Percentiles rank a stretch among this genome's conserved stretches.
Conservation (phyloP, 2,329 filamentous ascomycete genomes). For the Diplodia seriata region DNA sequence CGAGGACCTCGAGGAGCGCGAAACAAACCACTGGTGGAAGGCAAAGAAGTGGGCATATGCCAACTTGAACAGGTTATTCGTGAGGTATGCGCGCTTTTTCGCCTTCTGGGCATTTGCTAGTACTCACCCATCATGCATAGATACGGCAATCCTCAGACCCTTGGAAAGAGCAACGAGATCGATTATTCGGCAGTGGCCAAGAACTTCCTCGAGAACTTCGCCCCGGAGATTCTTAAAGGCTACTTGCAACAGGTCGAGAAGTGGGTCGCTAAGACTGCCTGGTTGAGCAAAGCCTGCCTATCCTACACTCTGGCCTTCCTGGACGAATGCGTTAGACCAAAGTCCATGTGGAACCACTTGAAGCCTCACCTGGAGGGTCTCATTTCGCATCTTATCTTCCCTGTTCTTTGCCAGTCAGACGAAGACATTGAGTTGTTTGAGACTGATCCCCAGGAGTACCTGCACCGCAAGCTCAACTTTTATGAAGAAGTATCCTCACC, state of each 20-base stretch:
- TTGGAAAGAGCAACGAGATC: slow-evolving; percentile 75
- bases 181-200: slow-evolving; percentile 85
- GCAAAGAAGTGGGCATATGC: slow-evolving; percentile 99
- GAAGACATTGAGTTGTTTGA: slow-evolving; percentile 95
- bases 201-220: slow-evolving; percentile 87
- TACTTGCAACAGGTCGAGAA: slow-evolving; percentile 96
- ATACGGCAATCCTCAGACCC: slow-evolving; percentile 84
- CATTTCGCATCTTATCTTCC: slow-evolving; percentile 94
- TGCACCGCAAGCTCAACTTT: slow-evolving; percentile 96
- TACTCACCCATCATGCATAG: slow-evolving; percentile 54
- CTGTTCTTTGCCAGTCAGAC: slow-evolving; percentile 87
- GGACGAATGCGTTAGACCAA: slow-evolving; percentile 96
- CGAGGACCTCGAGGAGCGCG: slow-evolving; percentile 83
- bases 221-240: slow-evolving; percentile 93
- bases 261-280: slow-evolving; percentile 92
- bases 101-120: slow-evolving; percentile 33
- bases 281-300: slow-evolving; percentile 92
- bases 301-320: slow-evolving; percentile 94
- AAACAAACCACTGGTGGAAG: slow-evolving; percentile 99
- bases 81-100: slow-evolving; percentile 64
- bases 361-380: slow-evolving; percentile 93
- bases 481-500: slow-evolving; percentile 97
- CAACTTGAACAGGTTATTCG: slow-evolving; percentile 93
- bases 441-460: slow-evolving; percentile 92
- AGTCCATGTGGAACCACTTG: slow-evolving; percentile 93